These are phyloP conservation scores for Serendipita vermifera DNA, from an alignment of 768 basidiomycete genomes.

Conservation along the genomic window DNA sequence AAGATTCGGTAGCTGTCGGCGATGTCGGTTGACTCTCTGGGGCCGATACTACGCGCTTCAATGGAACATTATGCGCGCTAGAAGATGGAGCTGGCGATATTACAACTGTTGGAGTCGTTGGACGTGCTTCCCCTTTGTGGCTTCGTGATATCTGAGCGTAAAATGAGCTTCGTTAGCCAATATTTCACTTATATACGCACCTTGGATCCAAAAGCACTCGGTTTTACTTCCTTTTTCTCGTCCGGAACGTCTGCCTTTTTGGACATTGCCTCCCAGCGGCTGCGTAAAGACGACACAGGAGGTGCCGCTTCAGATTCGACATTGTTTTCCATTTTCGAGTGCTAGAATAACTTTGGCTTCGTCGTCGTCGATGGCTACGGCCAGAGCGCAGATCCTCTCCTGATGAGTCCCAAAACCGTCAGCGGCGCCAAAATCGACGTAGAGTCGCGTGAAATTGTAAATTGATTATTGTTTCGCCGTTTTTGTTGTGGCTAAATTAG, in stretches of 20 bases:
- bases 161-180: background rate
- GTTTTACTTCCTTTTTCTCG: background rate
- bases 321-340: background rate
- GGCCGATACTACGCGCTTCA: background rate
- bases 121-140: no score
- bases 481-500: no score
- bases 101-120: background rate
- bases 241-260: background rate
- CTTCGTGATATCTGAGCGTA: no score
- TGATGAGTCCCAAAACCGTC: no score
- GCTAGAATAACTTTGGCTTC: no score
- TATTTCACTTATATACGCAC: background rate
- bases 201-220: background rate
- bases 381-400: no score
- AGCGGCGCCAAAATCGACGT: no score
- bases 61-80: no score
- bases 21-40: background rate
- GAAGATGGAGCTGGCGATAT: background rate
- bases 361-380: no score
- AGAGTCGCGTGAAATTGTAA: no score
- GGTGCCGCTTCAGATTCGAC: background rate
- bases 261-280: conserved; percentile 58
- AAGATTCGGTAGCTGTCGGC: background rate
- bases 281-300: conserved; percentile 53
- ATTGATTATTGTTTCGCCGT: no score